Base-by-base conservation (phyloP, 2,329 filamentous ascomycete genomes). In the Lachnellula arida region DNA sequence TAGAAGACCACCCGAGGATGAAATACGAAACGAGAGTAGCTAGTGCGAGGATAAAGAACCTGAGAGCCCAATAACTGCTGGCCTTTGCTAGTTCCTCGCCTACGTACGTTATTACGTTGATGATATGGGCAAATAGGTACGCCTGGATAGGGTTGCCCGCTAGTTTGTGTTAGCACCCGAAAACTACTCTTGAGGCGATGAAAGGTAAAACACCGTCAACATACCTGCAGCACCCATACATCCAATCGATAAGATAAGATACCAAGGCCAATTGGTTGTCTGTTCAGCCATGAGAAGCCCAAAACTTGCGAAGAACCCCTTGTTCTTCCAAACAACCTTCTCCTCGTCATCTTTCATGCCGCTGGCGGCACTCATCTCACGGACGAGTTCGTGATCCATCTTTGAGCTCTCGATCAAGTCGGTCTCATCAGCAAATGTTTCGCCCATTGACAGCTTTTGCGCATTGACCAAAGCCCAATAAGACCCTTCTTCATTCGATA, bases 391-490 rank as follows among this genome's bases (percentile, higher is more conserved):
- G 23, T 63, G 57, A 1, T 66, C 63, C 32, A 19, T 32, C 25
- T 54, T 56, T 4, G 53, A 28, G 9, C 22, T n/a, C 47, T 68
- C 65, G 15, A 60, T 51, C 23, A 66, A 49, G 28, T 69, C 57
- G 2, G 58, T 60, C 28, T 65, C 62, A 7, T 63, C 63, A 50
- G 60, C 59, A 55, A 64, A 58, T 35, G 55, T 25, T 39, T 70
- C 57, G 51, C 68, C 68, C 61, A 70, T 53, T 23, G 68, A 64
- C 6, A 68, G 59, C 32, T 65, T 57, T 50, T 87, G 84, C 3
- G 84, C 84, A 55, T 81, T 74, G 1, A 91, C 88, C 5, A 92
- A 78, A 2, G 79, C 79, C 39, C 79, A 79, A 65, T 93, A 93
- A 17, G 87, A 76, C 1, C 88, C 83, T 2, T 75, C 75, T 4